These are phyloP conservation scores for Cordyceps pruinosa DNA, from an alignment of 2,329 filamentous ascomycete species.

Conservation along the genomic window DNA sequence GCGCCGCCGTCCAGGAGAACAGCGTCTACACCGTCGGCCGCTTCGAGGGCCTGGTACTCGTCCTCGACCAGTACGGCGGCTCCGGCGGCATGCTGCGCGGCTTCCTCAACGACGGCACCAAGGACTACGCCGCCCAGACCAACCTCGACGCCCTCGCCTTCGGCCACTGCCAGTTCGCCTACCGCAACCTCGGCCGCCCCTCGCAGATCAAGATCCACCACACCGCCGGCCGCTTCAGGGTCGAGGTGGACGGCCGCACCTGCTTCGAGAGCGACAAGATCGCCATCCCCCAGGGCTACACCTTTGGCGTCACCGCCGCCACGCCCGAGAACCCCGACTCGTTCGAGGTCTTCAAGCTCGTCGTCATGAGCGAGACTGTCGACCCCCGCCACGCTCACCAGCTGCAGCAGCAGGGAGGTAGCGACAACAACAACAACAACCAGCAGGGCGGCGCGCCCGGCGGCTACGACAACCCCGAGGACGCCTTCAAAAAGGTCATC, in stretches of 20 bases:
- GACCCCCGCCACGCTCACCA: constrained; percentile 20
- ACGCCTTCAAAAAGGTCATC: constrained; percentile 34
- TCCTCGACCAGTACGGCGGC: constrained; percentile 77
- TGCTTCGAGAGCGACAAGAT: constrained; percentile 85
- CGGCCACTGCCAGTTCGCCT: constrained; percentile 83
- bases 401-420: constrained; percentile 16
- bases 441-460: constrained; percentile 13
- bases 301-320: constrained; percentile 79
- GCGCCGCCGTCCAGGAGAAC: constrained; percentile 56
- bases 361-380: constrained; percentile 55
- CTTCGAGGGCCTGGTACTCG: constrained; percentile 86
- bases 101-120: constrained; percentile 86
- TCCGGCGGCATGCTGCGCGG: constrained; percentile 74
- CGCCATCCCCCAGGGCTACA: constrained; percentile 70
- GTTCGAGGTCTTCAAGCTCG: constrained; percentile 86
- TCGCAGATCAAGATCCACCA: constrained; percentile 71
- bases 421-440: constrained; percentile 20
- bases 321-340: constrained; percentile 90
- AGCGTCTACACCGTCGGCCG: constrained; percentile 78
- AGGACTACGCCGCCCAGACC: constrained; percentile 68
- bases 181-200: constrained; percentile 84
- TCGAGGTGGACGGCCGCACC: constrained; percentile 68
- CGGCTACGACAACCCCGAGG: constrained; percentile 14
- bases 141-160: constrained; percentile 83
- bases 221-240: constrained; percentile 58